A percentile compares a stretch with the other conserved stretches of the same genome.
These are phyloP conservation scores for Lichtheimia hyalospora DNA, from an alignment of 371 early-diverging fungal species.

Conservation along the genomic window DNA sequence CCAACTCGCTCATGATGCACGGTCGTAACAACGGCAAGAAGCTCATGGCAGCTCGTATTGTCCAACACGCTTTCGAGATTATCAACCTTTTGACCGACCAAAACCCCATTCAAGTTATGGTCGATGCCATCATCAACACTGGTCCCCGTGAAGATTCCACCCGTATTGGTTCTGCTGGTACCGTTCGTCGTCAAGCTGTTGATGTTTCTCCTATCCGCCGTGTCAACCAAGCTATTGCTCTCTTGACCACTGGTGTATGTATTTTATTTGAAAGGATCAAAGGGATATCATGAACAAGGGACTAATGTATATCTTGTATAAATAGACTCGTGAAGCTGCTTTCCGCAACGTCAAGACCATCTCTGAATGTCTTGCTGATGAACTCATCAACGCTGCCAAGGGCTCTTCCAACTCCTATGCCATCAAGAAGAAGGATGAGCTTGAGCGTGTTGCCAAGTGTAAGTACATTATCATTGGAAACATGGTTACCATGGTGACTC, in stretches of 20 bases:
- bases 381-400: constrained; percentile 99
- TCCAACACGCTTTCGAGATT: constrained; percentile 99
- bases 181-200: constrained; percentile 99
- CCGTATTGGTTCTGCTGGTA: constrained; percentile 99
- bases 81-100: constrained; percentile 98
- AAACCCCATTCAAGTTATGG: constrained; percentile 99
- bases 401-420: constrained; percentile 99
- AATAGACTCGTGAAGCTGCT: constrained; percentile 32
- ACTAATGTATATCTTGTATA: not conserved
- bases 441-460: constrained; percentile 77
- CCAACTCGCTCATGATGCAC: constrained; percentile 99
- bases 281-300: not conserved
- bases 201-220: constrained; percentile 99
- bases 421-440: constrained; percentile 99
- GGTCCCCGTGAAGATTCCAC: constrained; percentile 99
- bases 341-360: constrained; percentile 86
- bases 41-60: constrained; percentile 98
- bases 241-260: constrained; percentile 94
- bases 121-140: constrained; percentile 99
- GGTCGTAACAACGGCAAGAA: constrained; percentile 99
- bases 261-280: not conserved
- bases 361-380: constrained; percentile 99
- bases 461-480: constrained; percentile 12
- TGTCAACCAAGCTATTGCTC: constrained; percentile 97
- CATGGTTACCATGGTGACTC: not conserved